Base-by-base conservation (phyloP, 257 asterid species). In the Petrea volubilis region DNA sequence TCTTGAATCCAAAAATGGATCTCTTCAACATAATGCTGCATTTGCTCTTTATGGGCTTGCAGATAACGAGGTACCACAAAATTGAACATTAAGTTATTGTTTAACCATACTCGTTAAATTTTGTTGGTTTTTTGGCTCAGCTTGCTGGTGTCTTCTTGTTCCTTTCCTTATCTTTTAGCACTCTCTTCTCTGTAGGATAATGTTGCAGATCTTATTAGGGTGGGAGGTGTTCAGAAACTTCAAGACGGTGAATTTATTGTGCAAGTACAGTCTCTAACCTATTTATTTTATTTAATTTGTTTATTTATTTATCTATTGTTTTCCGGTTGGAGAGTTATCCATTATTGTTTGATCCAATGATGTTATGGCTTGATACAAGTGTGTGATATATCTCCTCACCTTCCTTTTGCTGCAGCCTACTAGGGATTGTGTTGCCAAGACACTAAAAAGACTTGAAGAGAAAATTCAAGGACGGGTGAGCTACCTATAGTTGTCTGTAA, bases 1-100 rank as follows among this genome's bases (percentile, higher is more conserved):
- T 71, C 96, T 92, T 73, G 96, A 90, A 73, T 90, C 98, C 53
- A 95, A 90, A 80, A 90, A 95, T 78, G 97, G 97, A 70, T 95
- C 98, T n/a, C 72, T 92, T 70, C 98, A 95, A 68, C 99, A 95
- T 75, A 92, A 92, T 87, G 96, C 99, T 78, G 99, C 99, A 57
- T 95, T 95, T 82, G 97, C 99, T 67, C 96, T 95, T 60, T 95
- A 92, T 52, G 99, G 99, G 53, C 99, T 95, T 78, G 97, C 99
- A 25, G 99, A 95, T 79, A 95, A 95, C 71, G 99, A 95, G 96
- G 99, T 90, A 73, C 31, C 69, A 47, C 33, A 47, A 40, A 64
- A 23, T 67, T 29, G 51, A 46, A 27, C 33, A 20, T 67, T 34
- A 59, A 57, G 67, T 69, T 64, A 64, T 12, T 27, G 60, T 50